A percentile compares a stretch with the other conserved stretches of the same genome.
Conservation (phyloP, 2,329 filamentous ascomycete species). For the Thelonectria blattea region DNA sequence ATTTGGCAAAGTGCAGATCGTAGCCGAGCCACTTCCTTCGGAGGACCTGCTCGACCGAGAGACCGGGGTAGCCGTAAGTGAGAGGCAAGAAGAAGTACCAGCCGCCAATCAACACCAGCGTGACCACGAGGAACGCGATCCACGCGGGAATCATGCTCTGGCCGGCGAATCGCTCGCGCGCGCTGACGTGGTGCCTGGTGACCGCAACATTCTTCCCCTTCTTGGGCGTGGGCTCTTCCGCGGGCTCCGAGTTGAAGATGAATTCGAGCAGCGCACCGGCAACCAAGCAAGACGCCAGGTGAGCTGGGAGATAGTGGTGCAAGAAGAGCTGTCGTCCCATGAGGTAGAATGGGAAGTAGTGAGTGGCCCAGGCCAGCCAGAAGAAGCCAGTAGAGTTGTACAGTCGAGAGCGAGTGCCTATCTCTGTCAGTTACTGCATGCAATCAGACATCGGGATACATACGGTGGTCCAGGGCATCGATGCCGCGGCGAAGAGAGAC, state of each 20-base stretch:
- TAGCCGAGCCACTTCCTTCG: slow-evolving; percentile 95
- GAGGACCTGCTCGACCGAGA: slow-evolving; percentile 78
- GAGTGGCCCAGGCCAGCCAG: slow-evolving; percentile 96
- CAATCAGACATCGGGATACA: slow-evolving; percentile 51
- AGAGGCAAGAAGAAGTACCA: slow-evolving; percentile 95
- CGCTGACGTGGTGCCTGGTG: slow-evolving; percentile 70
- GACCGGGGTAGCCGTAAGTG: slow-evolving; percentile 92
- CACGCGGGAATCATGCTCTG: slow-evolving; percentile 81
- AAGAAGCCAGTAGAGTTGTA: slow-evolving; percentile 99
- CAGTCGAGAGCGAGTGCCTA: slow-evolving; percentile 86
- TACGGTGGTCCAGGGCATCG: slow-evolving; percentile 91
- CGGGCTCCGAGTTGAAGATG: slow-evolving; percentile 88
- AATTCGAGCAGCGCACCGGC: slow-evolving; percentile 93
- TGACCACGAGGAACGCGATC: slow-evolving; percentile 76
- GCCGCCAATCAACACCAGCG: slow-evolving; percentile 71
- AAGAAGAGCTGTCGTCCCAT: slow-evolving; percentile 99
- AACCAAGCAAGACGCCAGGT: slow-evolving; percentile 88
- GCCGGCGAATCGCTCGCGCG: slow-evolving; percentile 78
- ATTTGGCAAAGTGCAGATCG: slow-evolving; percentile 98
- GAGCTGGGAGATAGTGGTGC: slow-evolving; percentile 95
- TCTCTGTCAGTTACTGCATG: slow-evolving; percentile 39
- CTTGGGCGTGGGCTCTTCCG: slow-evolving; percentile 59
- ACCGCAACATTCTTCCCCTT: slow-evolving; percentile 53
- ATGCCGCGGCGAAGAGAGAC: slow-evolving; percentile 90
- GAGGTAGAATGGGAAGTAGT: slow-evolving; percentile 96